These are phyloP conservation scores for Ophiosphaerella narmari DNA, from an alignment of 2,329 filamentous ascomycete genomes.

Conservation along the genomic window DNA sequence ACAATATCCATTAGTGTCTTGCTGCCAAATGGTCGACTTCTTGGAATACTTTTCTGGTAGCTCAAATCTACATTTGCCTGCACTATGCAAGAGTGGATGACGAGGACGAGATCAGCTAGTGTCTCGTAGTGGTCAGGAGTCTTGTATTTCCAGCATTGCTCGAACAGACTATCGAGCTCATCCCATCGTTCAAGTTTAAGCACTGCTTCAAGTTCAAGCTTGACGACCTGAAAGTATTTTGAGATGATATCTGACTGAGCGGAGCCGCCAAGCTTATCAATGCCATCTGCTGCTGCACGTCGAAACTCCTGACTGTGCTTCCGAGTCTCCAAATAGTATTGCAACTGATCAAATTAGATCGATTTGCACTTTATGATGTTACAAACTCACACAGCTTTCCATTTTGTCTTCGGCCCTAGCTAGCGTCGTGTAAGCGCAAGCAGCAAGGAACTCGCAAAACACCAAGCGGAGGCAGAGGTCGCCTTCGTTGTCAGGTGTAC, in stretches of 20 bases:
- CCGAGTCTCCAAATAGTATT: constrained; percentile 66
- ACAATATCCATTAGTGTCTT: constrained; percentile 7
- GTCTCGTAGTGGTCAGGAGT: constrained; percentile 50
- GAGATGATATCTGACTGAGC: constrained; percentile 58
- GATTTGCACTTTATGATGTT: constrained; percentile 11
- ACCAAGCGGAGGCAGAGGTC: constrained; percentile 65
- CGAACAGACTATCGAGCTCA: constrained; percentile 64
- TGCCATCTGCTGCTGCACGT: constrained; percentile 45
- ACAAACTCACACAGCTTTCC: constrained; percentile 44
- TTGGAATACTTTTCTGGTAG: constrained; percentile 39
- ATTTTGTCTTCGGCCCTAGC: constrained; percentile 52
- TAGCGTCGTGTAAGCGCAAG: constrained; percentile 52
- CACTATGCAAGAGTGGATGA: constrained; percentile 47
- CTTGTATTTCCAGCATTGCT: constrained; percentile 46
- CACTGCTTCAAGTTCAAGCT: constrained; percentile 80
- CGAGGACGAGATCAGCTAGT: constrained; percentile 53
- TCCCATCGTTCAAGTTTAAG: constrained; percentile 71
- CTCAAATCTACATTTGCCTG: constrained; percentile 29
- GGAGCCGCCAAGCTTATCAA: constrained; percentile 48
- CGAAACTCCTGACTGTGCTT: constrained; percentile 66
- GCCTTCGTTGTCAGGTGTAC: constrained; percentile 30
- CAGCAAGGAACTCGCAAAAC: constrained; percentile 71
- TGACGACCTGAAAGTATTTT: constrained; percentile 70
- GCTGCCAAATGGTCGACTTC: background rate
- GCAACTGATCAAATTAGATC: constrained; percentile 53